A percentile compares a stretch with the other conserved stretches of the same genome.
Conservation (phyloP, 768 basidiomycete species). For the Naganishia vishniacii region DNA sequence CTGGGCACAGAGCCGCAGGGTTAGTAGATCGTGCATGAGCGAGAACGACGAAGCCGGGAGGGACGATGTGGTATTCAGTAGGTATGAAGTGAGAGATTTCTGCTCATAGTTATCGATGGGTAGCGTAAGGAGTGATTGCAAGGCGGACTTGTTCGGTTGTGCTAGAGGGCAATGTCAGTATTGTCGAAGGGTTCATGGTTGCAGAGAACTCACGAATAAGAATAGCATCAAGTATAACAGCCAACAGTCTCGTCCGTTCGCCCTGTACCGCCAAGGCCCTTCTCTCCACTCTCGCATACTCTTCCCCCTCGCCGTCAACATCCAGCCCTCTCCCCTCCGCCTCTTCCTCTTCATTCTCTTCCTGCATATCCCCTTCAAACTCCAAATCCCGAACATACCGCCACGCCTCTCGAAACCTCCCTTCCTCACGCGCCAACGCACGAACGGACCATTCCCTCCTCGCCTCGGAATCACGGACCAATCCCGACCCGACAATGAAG, state of each 20-base stretch:
- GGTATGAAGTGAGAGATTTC: constrained; percentile 12
- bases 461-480: neutral
- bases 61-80: constrained; percentile 15
- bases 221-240: constrained; percentile 9
- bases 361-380: constrained; percentile 10
- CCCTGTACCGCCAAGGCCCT: neutral
- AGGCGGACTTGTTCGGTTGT: neutral
- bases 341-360: neutral
- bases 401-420: constrained; percentile 18
- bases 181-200: neutral
- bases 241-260: constrained; percentile 14
- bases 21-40: constrained; percentile 27
- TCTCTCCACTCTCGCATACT: neutral
- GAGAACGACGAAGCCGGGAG: constrained; percentile 21
- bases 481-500: neutral
- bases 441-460: constrained; percentile 2
- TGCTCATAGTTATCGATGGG: constrained; percentile 25
- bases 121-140: constrained; percentile 13
- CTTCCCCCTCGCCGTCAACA: neutral
- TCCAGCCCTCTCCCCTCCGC: neutral
- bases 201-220: constrained; percentile 16
- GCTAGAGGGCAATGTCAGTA: constrained; percentile 8
- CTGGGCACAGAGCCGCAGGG: constrained; percentile 16
- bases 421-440: constrained; percentile 9
- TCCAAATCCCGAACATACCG: constrained; percentile 20